phyloP scores from a whole-genome alignment of 148 eudicot genomes.

The Fagopyrum tataricum region DNA sequence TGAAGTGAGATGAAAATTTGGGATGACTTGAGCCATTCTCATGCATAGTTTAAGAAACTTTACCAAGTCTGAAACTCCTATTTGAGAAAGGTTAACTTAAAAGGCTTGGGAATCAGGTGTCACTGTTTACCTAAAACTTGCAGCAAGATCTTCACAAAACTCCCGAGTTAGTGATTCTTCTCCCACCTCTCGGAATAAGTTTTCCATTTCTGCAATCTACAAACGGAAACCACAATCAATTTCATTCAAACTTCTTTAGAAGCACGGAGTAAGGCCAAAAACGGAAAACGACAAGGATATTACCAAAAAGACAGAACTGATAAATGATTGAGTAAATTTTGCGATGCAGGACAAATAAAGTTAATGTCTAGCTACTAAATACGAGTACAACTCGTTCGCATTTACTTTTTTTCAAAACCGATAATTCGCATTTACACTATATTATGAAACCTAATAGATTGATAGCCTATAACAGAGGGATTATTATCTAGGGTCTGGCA shows the following conservation, averaged over 20 bases:
- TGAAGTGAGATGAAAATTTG: background rate
- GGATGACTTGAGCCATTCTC: background rate
- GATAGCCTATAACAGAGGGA: background rate
- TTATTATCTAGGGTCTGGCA: background rate
- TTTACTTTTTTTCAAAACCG: background rate
- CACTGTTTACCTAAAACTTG: constrained; percentile 52
- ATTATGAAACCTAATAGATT: background rate
- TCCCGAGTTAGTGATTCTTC: constrained; percentile 40
- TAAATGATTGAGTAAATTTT: background rate
- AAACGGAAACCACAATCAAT: background rate
- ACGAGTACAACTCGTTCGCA: background rate
- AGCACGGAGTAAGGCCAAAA: background rate
- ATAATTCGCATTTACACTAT: background rate
- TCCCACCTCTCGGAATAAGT: constrained; percentile 45
- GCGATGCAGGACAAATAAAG: background rate
- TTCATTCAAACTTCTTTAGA: background rate
- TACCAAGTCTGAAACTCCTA: background rate
- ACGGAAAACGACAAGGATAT: background rate
- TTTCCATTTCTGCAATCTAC: constrained; percentile 66
- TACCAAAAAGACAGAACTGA: background rate
- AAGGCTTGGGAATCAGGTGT: background rate
- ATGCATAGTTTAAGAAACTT: background rate
- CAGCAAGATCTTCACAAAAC: constrained; percentile 67
- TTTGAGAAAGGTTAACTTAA: background rate
- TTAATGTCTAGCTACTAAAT: background rate